Percentiles rank a stretch among this genome's conserved stretches.
phyloP scores from a whole-genome alignment of 352 stramenopile genomes.

The Globisporangium polare region DNA sequence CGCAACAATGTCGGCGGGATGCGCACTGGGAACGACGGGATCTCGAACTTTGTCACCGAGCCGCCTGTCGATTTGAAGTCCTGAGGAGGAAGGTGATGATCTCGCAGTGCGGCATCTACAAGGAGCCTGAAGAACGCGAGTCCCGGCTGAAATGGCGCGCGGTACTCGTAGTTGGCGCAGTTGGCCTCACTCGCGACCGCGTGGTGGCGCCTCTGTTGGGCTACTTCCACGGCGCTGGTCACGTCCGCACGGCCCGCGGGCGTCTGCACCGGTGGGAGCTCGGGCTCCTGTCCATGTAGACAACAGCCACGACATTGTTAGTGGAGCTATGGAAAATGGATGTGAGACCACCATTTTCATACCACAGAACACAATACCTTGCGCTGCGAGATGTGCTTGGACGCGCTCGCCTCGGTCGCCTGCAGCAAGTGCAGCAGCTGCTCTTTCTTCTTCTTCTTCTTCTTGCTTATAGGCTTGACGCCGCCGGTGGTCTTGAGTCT shows the following conservation, averaged over 20 bases:
- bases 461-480: too few species aligned
- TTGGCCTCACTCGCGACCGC: slow-evolving; percentile 37
- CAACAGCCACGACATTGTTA: neutral
- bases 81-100: neutral
- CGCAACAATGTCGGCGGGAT: slow-evolving; percentile 22
- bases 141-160: slow-evolving; percentile 29
- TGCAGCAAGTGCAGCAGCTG: slow-evolving; percentile 34
- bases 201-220: slow-evolving; percentile 29
- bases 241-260: neutral
- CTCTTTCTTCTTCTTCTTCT: slow-evolving; percentile 27
- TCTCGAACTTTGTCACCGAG: slow-evolving; percentile 5
- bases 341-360: neutral
- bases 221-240: slow-evolving; percentile 3
- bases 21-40: slow-evolving; percentile 23
- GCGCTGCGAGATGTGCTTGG: slow-evolving; percentile 32
- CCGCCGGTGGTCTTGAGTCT: slow-evolving; percentile 1
- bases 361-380: slow-evolving; percentile 17
- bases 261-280: slow-evolving; percentile 2
- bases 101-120: neutral
- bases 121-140: slow-evolving; percentile 49
- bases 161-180: slow-evolving; percentile 32
- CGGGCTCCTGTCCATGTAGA: neutral
- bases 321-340: neutral
- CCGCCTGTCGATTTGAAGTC: too few species aligned
- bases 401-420: slow-evolving; percentile 44